Percentiles rank a stretch among this genome's conserved stretches.
These are phyloP conservation scores for Ophiobolus disseminans DNA, from an alignment of 2,329 filamentous ascomycete genomes.

Conservation along the genomic window DNA sequence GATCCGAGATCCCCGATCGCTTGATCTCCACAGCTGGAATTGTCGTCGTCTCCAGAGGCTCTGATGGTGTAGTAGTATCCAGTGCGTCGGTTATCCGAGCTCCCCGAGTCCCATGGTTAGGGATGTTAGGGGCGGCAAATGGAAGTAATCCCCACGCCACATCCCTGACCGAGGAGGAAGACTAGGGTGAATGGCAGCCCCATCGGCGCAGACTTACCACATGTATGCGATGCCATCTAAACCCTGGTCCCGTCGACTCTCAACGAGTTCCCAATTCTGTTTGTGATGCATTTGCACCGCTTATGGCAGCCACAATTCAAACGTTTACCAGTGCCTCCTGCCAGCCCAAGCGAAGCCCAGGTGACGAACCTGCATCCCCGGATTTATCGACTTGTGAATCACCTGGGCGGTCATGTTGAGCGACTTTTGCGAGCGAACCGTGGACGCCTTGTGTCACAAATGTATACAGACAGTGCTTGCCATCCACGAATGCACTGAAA, in stretches of 20 bases:
- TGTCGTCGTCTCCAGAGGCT: conserved; percentile 9
- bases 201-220: conserved; percentile 7
- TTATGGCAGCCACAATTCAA: no score
- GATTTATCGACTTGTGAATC: no score
- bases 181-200: conserved; percentile 20
- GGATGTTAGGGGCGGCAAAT: conserved; percentile 25
- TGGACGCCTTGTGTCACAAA: conserved; percentile 15
- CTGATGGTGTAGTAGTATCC: conserved; percentile 20
- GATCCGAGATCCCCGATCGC: conserved; percentile 25
- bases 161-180: conserved; percentile 9
- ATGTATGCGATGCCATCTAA: conserved; percentile 8
- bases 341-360: no score
- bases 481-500: conserved; percentile 3
- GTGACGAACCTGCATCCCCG: no score
- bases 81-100: conserved; percentile 23
- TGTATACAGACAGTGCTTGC: conserved; percentile 4
- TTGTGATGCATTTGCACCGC: conserved; percentile 18
- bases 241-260: conserved; percentile 16
- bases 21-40: conserved; percentile 13
- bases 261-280: conserved; percentile 26
- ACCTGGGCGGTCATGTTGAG: conserved; percentile 16
- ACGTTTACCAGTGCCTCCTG: no score
- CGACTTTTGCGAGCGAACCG: conserved; percentile 33
- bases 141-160: conserved; percentile 17
- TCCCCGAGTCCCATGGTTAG: conserved; percentile 22